phyloP scores from a whole-genome alignment of 1,139 yeast species.

The Geotrichum siamense region DNA sequence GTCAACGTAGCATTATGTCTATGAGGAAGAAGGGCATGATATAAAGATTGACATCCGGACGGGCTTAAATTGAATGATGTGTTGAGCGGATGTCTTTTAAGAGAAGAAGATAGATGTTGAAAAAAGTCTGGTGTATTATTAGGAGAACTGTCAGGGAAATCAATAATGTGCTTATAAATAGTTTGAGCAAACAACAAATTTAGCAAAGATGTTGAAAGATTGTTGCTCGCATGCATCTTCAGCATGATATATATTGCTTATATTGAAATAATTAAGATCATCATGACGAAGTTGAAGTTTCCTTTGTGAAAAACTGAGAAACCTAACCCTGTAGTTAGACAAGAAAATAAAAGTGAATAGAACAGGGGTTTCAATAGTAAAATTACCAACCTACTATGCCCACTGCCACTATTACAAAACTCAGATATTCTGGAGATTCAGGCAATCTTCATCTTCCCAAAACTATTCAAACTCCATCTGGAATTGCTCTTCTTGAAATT shows the following conservation, averaged over 20 bases:
- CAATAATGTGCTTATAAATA: conserved; percentile 29
- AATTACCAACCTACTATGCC: too few relatives aligned
- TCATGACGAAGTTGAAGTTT: not conserved
- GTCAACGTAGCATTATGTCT: conserved; percentile 26
- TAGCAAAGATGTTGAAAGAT: conserved; percentile 29
- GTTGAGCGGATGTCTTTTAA: conserved; percentile 28
- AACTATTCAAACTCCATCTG: conserved; percentile 29
- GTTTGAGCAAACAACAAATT: conserved; percentile 32
- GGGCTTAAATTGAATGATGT: conserved; percentile 27
- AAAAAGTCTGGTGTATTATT: conserved; percentile 20
- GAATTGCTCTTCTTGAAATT: conserved; percentile 31
- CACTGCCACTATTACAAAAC: not conserved
- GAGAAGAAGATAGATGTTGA: conserved; percentile 24
- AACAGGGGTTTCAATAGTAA: too few relatives aligned
- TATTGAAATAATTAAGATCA: not conserved
- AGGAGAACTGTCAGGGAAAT: conserved; percentile 20
- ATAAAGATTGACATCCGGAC: conserved; percentile 27
- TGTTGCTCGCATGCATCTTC: conserved; percentile 23
- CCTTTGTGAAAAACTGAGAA: not conserved
- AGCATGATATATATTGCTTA: not conserved
- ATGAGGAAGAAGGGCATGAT: conserved; percentile 26
- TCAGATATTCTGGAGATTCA: not conserved
- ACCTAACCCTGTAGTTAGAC: too few relatives aligned
- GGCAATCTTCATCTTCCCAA: conserved; percentile 23
- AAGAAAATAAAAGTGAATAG: too few relatives aligned